Evolutionary conservation across 495 filamentous ascomycete species (phyloP), one percentile per base, ranked within the genome.

Genomic region (Thermochaetoides thermophila): DNA sequence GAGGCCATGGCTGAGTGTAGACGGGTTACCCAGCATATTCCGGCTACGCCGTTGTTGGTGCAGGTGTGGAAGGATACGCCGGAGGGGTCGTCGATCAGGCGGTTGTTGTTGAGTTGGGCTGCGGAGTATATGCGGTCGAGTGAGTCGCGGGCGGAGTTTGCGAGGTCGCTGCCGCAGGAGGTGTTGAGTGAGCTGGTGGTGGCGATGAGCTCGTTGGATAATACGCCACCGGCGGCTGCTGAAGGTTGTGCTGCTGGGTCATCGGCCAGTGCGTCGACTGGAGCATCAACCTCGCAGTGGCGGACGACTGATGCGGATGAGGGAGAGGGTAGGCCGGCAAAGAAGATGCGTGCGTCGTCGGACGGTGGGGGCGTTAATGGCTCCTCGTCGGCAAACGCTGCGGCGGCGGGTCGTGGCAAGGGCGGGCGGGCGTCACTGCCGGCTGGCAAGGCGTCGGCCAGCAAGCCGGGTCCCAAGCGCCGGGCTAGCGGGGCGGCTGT

Each of bases 31-130:
- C 48, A 56, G 17, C 50, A 51, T 23, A 69, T 70, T 20, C 68
- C 68, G 6, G 60, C 64, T 7, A 64, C 68, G 0, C 57, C 63
- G 5, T 56, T 69, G 1, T 54, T 71, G 7, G 60, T 69, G 0
- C 58, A 66, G 35, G 66, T 64, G 16, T 71, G 68, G 68, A 56
- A 60, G 17, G 64, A 69, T 30, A 67, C 65, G 4, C 64, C 67
- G 0, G 64, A 68, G 35, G 68, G 64, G 18, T 70, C 64, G 7
- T 56, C 61, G 10, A 64, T 71, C 22, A 56, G 68, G n/a, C 55
- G 52, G 27, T 60, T 71, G 15, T 55, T 71, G 11, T 52, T 70
- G 10, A 49, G 48, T n/a, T 71, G 68, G 68, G 66, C 66, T 11
- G 66, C 66, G 3, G 68, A 71, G 36, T 68, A 71, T 33, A 68